phyloP scores from a whole-genome alignment of 371 early-diverging fungal genomes.

The Lichtheimia ramosa region DNA sequence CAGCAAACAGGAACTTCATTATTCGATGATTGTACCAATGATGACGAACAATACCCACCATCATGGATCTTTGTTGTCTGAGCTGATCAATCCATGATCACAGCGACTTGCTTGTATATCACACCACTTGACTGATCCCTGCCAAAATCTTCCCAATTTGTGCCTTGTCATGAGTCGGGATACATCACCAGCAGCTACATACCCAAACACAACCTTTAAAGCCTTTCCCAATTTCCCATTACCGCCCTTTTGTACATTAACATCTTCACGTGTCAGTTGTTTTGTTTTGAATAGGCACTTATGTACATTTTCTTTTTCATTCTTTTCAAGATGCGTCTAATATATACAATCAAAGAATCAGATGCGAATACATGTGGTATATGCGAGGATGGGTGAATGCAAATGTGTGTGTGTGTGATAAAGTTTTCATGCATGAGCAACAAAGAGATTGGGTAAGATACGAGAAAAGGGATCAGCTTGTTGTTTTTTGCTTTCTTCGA shows the following conservation, averaged over 20 bases:
- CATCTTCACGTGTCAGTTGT: too few relatives aligned
- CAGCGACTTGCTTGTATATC: conserved; percentile 2
- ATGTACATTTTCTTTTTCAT: background rate
- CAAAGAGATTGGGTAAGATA: background rate
- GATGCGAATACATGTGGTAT: background rate
- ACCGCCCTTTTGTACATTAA: too few relatives aligned
- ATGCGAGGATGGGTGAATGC: conserved; percentile 60
- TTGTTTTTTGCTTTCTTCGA: background rate
- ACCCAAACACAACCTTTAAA: too few relatives aligned
- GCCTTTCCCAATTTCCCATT: too few relatives aligned
- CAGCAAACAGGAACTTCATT: background rate
- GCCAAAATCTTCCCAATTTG: too few relatives aligned
- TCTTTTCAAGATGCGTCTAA: background rate
- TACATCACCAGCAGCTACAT: too few relatives aligned
- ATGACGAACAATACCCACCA: background rate
- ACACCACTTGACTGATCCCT: too few relatives aligned
- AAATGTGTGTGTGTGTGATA: conserved; percentile 28
- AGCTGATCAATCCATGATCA: background rate
- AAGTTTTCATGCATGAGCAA: too few relatives aligned
- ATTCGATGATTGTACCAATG: background rate
- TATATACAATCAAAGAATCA: background rate
- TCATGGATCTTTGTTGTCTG: conserved; percentile 10
- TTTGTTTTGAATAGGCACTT: too few relatives aligned
- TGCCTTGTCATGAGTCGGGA: too few relatives aligned
- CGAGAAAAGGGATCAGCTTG: background rate